A percentile compares a stretch with the other conserved stretches of the same genome.
phyloP scores from a whole-genome alignment of 805 yeast genomes.

The Millerago galiae region DNA sequence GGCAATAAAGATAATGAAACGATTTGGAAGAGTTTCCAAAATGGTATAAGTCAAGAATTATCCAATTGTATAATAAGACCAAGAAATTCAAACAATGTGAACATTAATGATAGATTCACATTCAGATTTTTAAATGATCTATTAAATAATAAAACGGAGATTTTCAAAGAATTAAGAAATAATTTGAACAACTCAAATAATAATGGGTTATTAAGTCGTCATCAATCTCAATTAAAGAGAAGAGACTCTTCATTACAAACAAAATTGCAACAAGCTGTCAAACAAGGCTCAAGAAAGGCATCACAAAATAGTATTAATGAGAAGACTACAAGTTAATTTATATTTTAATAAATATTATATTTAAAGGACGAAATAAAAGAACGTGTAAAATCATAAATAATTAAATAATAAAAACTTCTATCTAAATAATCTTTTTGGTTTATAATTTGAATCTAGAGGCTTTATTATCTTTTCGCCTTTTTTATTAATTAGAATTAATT shows the following conservation, averaged over 20 bases:
- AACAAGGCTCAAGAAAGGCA: conserved; percentile 10
- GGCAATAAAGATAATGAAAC: conserved; percentile 28
- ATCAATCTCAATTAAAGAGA: conserved; percentile 9
- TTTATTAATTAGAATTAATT: conserved; percentile 28
- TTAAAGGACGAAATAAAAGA: neutral
- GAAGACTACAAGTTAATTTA: neutral
- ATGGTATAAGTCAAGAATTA: conserved; percentile 57
- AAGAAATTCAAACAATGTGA: conserved; percentile 34
- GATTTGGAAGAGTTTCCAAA: conserved; percentile 31
- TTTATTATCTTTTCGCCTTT: conserved; percentile 27
- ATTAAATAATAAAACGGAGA: conserved; percentile 47
- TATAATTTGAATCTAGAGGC: conserved; percentile 13
- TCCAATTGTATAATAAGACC: conserved; percentile 58
- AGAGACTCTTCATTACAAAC: conserved; percentile 20
- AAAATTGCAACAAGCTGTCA: conserved; percentile 22
- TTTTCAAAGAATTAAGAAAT: conserved; percentile 58
- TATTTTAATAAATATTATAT: neutral
- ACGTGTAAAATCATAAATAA: too few relatives aligned
- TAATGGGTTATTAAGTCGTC: conserved; percentile 6
- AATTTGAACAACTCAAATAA: conserved; percentile 8
- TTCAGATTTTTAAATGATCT: conserved; percentile 55
- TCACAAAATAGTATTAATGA: neutral
- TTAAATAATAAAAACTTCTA: neutral
- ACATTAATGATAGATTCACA: conserved; percentile 54
- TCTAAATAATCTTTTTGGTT: conserved; percentile 26